Conservation (phyloP, 768 basidiomycete species). For the Termitomyces sp. region DNA sequence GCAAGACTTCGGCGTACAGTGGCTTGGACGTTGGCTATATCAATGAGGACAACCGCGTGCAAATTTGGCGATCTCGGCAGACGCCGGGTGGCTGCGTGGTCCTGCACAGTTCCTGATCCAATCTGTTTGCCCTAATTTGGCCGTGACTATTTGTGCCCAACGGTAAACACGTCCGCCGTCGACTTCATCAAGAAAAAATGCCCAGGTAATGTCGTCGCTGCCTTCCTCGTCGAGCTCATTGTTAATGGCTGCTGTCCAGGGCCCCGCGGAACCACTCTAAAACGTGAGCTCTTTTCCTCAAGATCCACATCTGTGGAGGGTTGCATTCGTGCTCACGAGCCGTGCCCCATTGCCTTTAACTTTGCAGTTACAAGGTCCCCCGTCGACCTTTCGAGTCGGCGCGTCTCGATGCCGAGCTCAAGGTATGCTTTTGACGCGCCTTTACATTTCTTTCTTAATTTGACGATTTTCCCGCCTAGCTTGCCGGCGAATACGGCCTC, state of each 20-base stretch:
- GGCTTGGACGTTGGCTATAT: constrained; percentile 44
- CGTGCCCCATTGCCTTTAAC: constrained; percentile 58
- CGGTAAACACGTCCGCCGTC: constrained; percentile 24
- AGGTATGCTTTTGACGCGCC: constrained; percentile 47
- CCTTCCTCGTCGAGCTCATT: constrained; percentile 10
- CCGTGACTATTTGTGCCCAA: constrained; percentile 16
- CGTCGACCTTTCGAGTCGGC: constrained; percentile 95
- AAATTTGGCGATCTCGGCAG: constrained; percentile 36
- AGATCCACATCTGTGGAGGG: constrained; percentile 69
- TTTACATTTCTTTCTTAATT: background rate
- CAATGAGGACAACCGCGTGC: constrained; percentile 17
- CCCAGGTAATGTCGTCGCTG: constrained; percentile 58
- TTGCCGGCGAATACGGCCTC: constrained; percentile 99
- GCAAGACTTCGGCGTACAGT: constrained; percentile 33
- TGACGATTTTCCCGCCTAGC: constrained; percentile 41
- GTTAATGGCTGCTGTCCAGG: constrained; percentile 40
- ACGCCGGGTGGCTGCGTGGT: constrained; percentile 57
- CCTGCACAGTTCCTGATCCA: constrained; percentile 60
- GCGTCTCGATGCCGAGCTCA: constrained; percentile 98
- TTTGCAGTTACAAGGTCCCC: constrained; percentile 94
- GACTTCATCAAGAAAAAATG: constrained; percentile 68
- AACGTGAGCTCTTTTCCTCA: constrained; percentile 75
- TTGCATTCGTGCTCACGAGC: constrained; percentile 61
- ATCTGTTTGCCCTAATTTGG: constrained; percentile 35
- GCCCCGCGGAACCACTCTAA: constrained; percentile 90